These are phyloP conservation scores for Paramecium sexaurelia DNA, from an alignment of 73 alveolate genomes.

Conservation along the genomic window DNA sequence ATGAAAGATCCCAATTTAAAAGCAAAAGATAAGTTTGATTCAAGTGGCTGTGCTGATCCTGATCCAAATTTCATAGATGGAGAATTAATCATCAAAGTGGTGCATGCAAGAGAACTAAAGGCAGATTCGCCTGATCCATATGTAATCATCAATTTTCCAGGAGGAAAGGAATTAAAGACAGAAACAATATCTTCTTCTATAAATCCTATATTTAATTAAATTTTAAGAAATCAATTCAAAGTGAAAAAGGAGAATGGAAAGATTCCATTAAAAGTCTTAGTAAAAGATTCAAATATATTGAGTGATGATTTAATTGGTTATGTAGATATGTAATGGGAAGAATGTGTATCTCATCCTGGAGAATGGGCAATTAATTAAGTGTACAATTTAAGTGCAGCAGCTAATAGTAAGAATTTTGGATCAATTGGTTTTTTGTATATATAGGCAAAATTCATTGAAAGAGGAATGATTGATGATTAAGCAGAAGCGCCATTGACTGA, in stretches of 20 bases:
- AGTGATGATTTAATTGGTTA: constrained; percentile 49
- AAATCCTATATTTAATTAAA: constrained; percentile 55
- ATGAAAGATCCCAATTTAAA: constrained; percentile 59
- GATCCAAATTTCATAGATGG: constrained; percentile 58
- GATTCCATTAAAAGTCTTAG: constrained; percentile 39
- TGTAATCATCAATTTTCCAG: constrained; percentile 49
- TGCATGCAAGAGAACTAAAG: constrained; percentile 58
- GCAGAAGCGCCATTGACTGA: constrained; percentile 62
- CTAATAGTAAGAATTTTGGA: constrained; percentile 29
- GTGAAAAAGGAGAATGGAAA: constrained; percentile 32
- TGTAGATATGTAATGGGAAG: constrained; percentile 50
- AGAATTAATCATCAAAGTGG: neutral
- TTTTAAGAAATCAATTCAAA: neutral
- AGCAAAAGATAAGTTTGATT: constrained; percentile 53
- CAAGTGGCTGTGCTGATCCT: neutral
- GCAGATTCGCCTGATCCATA: constrained; percentile 58
- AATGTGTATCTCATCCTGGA: constrained; percentile 52
- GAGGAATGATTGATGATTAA: constrained; percentile 66
- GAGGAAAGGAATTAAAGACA: constrained; percentile 55
- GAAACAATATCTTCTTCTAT: constrained; percentile 21
- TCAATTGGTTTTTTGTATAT: constrained; percentile 56
- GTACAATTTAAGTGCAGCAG: constrained; percentile 35
- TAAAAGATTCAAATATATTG: constrained; percentile 47
- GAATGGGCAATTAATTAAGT: constrained; percentile 65
- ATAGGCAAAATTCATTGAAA: constrained; percentile 50